Base-by-base conservation (phyloP, 2,329 filamentous ascomycete species). In the Chrysoporthe deuterocubensis region DNA sequence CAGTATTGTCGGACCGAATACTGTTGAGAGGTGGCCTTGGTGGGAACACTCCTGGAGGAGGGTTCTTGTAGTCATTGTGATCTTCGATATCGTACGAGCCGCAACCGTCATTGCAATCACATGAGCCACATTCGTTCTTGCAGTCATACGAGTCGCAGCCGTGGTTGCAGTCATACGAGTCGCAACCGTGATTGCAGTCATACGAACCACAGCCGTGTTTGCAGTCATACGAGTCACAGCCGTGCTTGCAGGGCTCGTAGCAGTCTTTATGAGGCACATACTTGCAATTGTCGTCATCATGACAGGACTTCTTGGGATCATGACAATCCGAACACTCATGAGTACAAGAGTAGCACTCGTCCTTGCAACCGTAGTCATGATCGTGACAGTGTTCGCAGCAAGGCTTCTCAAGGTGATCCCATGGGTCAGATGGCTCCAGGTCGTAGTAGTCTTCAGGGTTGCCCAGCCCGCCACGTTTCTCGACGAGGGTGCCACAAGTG, bases 21-120 rank as follows among this genome's bases (percentile, higher is more conserved):
- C n/a, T 18, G 26, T 56, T 56, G n/a, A 26, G 52, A 37, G 32
- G 34, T 11, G 54, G 54, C 16, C 18, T 66, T 48, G 64, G 65
- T 42, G 65, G 65, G 26, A 66, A 66, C 26, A 57, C 46, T 18
- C 65, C 65, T 13, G 65, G 59, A 40, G 65, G 65, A 40, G 65
- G 65, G 3, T 42, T 62, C 46, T 50, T n/a, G 64, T n/a, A 60
- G 13, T 43, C 32, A 18, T 34, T 44, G 60, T 62, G 43, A 8
- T 43, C 34, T 11, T 43, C 40, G 2, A 40, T n/a, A 8, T 42
- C 3, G 50, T 50, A 13, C 18, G 50, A 26, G 46, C 42, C 52
- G 26, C 57, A 52, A 3, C 26, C 26, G 8, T 42, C 34, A 16
- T 52, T 3, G 26, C 42, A 46, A 16, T 58, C 60, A 43, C 43